Evolutionary conservation across 129 eudicot genomes (phyloP).

Genomic region (Lonicera japonica): DNA sequence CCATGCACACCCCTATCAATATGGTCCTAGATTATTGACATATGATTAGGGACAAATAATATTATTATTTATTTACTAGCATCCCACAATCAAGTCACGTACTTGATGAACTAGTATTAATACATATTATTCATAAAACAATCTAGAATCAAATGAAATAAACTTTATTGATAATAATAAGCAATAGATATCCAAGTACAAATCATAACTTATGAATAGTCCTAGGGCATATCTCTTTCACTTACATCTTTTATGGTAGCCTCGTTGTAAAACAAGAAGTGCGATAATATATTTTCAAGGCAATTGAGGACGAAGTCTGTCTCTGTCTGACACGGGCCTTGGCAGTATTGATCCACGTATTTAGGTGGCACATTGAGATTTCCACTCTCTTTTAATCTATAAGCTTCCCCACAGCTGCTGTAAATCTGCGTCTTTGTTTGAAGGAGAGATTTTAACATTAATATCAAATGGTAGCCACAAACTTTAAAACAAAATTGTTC

Average conservation of each 20-base stretch:
- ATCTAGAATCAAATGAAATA: too few species aligned
- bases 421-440: constrained; percentile 36
- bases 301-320: constrained; percentile 61
- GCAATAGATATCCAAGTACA: too few species aligned
- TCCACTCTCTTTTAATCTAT: constrained; percentile 57
- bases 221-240: too few species aligned
- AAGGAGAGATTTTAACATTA: background rate
- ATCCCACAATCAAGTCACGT: too few species aligned
- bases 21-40: constrained; percentile 55
- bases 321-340: constrained; percentile 60
- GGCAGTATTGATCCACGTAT: constrained; percentile 45
- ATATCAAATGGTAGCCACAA: background rate
- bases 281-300: constrained; percentile 32
- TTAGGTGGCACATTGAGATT: constrained; percentile 61
- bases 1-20: too few species aligned
- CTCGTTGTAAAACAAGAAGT: constrained; percentile 48
- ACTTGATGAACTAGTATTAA: too few species aligned
- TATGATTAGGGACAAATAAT: too few species aligned
- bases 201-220: too few species aligned
- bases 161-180: too few species aligned
- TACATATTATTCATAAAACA: too few species aligned
- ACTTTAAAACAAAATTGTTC: background rate
- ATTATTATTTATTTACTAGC: too few species aligned
- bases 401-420: constrained; percentile 52
- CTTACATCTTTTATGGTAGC: constrained; percentile 42